These are phyloP conservation scores for Tetrapisispora pingtungensis DNA, from an alignment of 805 yeast species.

Conservation along the genomic window DNA sequence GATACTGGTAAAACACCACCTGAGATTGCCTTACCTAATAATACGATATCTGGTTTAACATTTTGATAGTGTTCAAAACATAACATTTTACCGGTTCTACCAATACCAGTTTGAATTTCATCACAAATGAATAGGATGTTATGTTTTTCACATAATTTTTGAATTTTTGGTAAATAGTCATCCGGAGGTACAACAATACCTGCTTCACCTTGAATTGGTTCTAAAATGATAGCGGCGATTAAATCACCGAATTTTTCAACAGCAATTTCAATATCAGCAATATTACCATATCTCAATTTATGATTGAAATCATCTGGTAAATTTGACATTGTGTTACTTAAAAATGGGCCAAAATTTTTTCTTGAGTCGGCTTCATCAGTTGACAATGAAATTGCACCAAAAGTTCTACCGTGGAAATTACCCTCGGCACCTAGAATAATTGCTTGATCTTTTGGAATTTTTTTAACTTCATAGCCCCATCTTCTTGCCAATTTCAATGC, in stretches of 20 bases:
- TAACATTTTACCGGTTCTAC: constrained; percentile 90
- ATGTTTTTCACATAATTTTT: constrained; percentile 65
- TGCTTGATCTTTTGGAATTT: constrained; percentile 75
- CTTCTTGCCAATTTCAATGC: constrained; percentile 89
- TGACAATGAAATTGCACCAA: constrained; percentile 91
- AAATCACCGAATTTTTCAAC: constrained; percentile 74
- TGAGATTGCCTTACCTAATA: constrained; percentile 88
- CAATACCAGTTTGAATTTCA: constrained; percentile 96
- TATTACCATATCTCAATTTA: constrained; percentile 64
- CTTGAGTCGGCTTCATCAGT: constrained; percentile 86
- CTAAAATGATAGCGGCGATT: constrained; percentile 83
- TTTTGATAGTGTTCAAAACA: constrained; percentile 76
- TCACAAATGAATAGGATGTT: constrained; percentile 88
- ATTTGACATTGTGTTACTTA: constrained; percentile 72
- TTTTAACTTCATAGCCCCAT: constrained; percentile 90
- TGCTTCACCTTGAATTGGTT: constrained; percentile 98
- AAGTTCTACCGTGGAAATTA: constrained; percentile 94
- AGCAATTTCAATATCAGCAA: constrained; percentile 80
- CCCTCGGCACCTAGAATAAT: constrained; percentile 77
- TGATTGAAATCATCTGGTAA: constrained; percentile 54
- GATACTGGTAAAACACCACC: constrained; percentile 94
- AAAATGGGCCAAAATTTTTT: constrained; percentile 80
- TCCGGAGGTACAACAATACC: constrained; percentile 91
- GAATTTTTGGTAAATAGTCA: constrained; percentile 67
- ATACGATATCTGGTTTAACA: constrained; percentile 80